Base-by-base conservation (phyloP, 1,284 basidiomycete species). In the Vanrija humicola region DNA sequence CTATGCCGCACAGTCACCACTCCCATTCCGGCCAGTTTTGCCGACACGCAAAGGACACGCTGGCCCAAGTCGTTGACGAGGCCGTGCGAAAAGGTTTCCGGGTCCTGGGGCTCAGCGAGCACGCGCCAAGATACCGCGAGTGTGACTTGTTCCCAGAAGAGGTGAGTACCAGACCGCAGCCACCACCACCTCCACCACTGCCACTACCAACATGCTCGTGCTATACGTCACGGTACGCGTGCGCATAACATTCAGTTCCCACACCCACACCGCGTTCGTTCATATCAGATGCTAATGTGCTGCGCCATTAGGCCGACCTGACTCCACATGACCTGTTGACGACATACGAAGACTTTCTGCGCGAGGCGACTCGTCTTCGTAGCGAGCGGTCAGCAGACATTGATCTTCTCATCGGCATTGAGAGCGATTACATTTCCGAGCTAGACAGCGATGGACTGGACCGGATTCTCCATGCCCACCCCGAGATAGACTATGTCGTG, bases 1-100 rank as follows among this genome's bases (percentile, higher is more conserved):
- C 39, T 29, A 94, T 93, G 91, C 89, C 89, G 62, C 81, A 88
- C 73, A 90, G 87, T 67, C 91, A 93, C 71, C 95, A 97, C 77
- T 95, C 91, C 10, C 94, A 98, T 72, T 97, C 93, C 7, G 95
- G 95, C 29, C 87, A 96, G 70, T 98, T 97, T 78, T 98, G 95
- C 80, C 87, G 85, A 61, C 96, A 98, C 73, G 95, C 92, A 16
- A 76, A 75, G 73, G 78, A 65, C 86, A 80, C 81, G 0, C 81
- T 98, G 21, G 85, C 92, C 61, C 83, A 89, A 3, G 87, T 94
- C 15, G 86, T 96, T 1, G 70, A 79, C 6, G 85, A 87, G 62
- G 94, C 96, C 10, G 86, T 91, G 53, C 69, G 77, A 3, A 82
- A 87, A 70, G 84, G 86, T 0, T 98, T 98, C 73, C 79, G 82